Percentiles rank a stretch among this genome's conserved stretches.
Conservation (phyloP, 768 basidiomycete genomes). For the Lyophyllum shimeji region DNA sequence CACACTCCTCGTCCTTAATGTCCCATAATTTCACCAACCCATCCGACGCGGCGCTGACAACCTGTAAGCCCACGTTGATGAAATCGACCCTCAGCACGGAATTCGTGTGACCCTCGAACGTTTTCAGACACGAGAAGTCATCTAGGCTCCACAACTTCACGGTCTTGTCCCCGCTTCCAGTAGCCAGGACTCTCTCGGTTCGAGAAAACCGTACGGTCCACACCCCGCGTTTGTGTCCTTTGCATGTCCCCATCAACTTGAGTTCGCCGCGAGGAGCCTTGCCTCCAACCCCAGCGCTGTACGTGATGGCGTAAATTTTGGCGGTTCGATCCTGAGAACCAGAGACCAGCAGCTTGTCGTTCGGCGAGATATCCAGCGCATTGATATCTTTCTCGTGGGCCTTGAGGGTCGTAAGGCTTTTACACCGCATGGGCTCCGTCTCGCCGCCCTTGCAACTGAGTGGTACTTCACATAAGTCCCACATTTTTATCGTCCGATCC, state of each 20-base stretch:
- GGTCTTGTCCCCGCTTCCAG: constrained; percentile 94
- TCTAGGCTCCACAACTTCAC: constrained; percentile 93
- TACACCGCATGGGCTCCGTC: constrained; percentile 48
- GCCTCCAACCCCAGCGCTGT: constrained; percentile 37
- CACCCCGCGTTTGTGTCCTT: constrained; percentile 95
- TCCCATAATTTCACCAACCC: constrained; percentile 97
- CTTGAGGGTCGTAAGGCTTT: constrained; percentile 80
- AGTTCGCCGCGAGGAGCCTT: constrained; percentile 65
- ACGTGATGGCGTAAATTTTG: constrained; percentile 82
- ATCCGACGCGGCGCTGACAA: constrained; percentile 90
- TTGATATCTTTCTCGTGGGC: constrained; percentile 99
- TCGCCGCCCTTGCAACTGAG: constrained; percentile 23
- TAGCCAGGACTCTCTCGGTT: constrained; percentile 82
- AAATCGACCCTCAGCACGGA: constrained; percentile 95
- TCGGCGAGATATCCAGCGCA: constrained; percentile 88
- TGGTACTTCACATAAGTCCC: constrained; percentile 74
- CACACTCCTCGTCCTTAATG: constrained; percentile 83
- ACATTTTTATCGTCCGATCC: constrained; percentile 98
- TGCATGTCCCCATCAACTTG: constrained; percentile 80
- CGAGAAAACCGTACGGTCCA: constrained; percentile 92
- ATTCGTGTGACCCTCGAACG: constrained; percentile 98
- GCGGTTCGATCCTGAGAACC: constrained; percentile 96
- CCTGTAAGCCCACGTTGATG: constrained; percentile 76
- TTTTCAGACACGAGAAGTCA: constrained; percentile 91
- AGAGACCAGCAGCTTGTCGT: constrained; percentile 84